A percentile compares a stretch with the other conserved stretches of the same genome.
Evolutionary conservation across 768 basidiomycete species (phyloP).

Genomic region (Crepidotus variabilis): DNA sequence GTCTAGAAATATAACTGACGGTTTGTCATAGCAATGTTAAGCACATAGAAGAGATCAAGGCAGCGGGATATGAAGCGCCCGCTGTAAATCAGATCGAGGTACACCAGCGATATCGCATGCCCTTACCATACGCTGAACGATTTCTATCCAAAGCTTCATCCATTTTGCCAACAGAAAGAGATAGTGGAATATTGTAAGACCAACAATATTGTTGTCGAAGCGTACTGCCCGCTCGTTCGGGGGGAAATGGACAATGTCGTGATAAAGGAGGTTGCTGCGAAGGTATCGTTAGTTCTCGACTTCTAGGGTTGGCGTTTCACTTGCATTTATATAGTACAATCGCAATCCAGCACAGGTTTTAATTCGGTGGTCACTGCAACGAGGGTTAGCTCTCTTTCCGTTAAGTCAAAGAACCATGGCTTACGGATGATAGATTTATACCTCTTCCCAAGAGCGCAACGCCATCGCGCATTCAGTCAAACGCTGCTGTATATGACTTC

Average conservation of each 20-base stretch:
- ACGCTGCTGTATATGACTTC: slow-evolving; percentile 75
- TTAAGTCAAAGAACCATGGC: too few species aligned
- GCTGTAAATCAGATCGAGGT: slow-evolving; percentile 84
- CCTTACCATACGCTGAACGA: neutral
- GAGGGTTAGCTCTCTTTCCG: slow-evolving; percentile 48
- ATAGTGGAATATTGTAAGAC: slow-evolving; percentile 72
- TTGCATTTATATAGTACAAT: slow-evolving; percentile 35
- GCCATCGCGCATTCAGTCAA: slow-evolving; percentile 66
- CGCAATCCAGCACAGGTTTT: slow-evolving; percentile 77
- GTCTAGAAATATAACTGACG: neutral
- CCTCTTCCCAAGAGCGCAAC: slow-evolving; percentile 83
- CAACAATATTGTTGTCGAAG: slow-evolving; percentile 61
- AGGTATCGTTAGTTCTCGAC: slow-evolving; percentile 30
- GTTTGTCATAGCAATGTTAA: slow-evolving; percentile 47
- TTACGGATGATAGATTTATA: slow-evolving; percentile 54
- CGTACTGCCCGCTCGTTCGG: slow-evolving; percentile 74
- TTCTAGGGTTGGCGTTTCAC: neutral
- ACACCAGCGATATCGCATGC: neutral
- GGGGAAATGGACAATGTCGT: slow-evolving; percentile 52
- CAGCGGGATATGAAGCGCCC: slow-evolving; percentile 61
- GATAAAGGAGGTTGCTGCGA: slow-evolving; percentile 51
- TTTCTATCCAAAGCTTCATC: slow-evolving; percentile 53
- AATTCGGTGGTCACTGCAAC: slow-evolving; percentile 88
- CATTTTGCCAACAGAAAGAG: slow-evolving; percentile 74
- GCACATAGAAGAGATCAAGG: slow-evolving; percentile 72